phyloP scores from a whole-genome alignment of 1,139 yeast genomes.

The Candida sanyaensis region DNA sequence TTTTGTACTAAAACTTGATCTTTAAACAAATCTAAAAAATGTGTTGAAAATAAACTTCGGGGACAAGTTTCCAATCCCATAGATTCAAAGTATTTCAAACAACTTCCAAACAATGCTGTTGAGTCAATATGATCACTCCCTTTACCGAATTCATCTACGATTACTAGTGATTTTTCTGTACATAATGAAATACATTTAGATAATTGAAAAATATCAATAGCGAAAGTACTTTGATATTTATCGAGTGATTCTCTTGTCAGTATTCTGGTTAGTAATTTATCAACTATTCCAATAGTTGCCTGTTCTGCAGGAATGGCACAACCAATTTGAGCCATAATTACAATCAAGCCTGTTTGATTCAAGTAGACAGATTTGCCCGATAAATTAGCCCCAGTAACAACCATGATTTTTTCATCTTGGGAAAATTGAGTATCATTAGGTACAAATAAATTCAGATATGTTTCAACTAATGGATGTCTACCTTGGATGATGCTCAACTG shows the following conservation, averaged over 20 bases:
- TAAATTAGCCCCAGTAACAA: constrained; percentile 53
- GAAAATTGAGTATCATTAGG: constrained; percentile 33
- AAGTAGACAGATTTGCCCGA: constrained; percentile 54
- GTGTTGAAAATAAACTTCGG: constrained; percentile 40
- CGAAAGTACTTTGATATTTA: constrained; percentile 45
- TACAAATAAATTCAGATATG: constrained; percentile 30
- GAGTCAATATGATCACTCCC: constrained; percentile 52
- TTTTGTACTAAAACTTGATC: constrained; percentile 6
- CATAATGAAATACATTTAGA: constrained; percentile 37
- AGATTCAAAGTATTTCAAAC: constrained; percentile 25
- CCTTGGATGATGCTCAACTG: constrained; percentile 25
- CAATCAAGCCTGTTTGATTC: constrained; percentile 44
- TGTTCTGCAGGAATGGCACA: constrained; percentile 47
- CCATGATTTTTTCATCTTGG: constrained; percentile 14
- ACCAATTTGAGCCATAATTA: constrained; percentile 49
- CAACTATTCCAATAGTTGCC: constrained; percentile 46
- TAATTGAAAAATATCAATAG: constrained; percentile 46
- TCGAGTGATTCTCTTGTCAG: constrained; percentile 44
- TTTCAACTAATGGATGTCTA: constrained; percentile 45
- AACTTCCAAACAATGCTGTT: constrained; percentile 42
- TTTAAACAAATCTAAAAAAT: constrained; percentile 41
- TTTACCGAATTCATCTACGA: constrained; percentile 55
- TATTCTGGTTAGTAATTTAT: constrained; percentile 43
- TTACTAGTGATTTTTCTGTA: constrained; percentile 35
- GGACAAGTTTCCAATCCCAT: constrained; percentile 20